These are phyloP conservation scores for Rhododendron vialii DNA, from an alignment of 148 eudicot genomes.

Conservation along the genomic window DNA sequence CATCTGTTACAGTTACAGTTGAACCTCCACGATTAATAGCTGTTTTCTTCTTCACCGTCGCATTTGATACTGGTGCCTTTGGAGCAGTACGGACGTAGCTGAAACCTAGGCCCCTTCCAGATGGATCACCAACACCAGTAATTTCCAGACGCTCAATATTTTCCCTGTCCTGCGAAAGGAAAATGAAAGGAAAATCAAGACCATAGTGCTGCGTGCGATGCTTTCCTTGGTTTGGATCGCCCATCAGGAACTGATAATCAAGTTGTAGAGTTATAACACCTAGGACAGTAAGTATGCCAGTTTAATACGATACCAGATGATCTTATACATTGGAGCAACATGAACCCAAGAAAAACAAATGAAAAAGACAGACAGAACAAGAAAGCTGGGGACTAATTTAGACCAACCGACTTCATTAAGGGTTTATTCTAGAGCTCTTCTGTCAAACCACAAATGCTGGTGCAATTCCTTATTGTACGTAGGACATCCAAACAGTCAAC, in stretches of 20 bases:
- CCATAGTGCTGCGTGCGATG: not conserved
- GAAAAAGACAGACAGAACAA: not conserved
- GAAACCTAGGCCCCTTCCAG: constrained; percentile 96
- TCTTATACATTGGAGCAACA: not conserved
- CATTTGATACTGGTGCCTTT: constrained; percentile 75
- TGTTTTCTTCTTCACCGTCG: constrained; percentile 71
- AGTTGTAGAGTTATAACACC: not conserved
- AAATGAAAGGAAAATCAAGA: constrained; percentile 9
- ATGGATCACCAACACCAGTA: constrained; percentile 98
- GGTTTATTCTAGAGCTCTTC: not conserved
- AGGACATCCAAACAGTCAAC: not conserved
- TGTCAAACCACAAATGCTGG: not conserved
- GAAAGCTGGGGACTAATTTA: not conserved
- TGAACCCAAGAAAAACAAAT: not conserved
- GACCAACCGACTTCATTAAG: not conserved
- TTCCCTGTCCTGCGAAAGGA: constrained; percentile 62
- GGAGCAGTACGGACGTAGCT: constrained; percentile 88
- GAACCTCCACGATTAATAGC: constrained; percentile 59
- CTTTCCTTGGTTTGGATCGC: not conserved
- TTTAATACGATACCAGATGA: not conserved
- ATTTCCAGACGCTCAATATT: constrained; percentile 94
- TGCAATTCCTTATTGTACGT: not conserved
- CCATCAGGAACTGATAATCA: not conserved
- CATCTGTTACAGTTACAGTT: constrained; percentile 97
- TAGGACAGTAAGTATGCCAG: not conserved